A percentile compares a stretch with the other conserved stretches of the same genome.
Conservation (phyloP, 2,329 filamentous ascomycete species). For the Conoideocrella luteorostrata region DNA sequence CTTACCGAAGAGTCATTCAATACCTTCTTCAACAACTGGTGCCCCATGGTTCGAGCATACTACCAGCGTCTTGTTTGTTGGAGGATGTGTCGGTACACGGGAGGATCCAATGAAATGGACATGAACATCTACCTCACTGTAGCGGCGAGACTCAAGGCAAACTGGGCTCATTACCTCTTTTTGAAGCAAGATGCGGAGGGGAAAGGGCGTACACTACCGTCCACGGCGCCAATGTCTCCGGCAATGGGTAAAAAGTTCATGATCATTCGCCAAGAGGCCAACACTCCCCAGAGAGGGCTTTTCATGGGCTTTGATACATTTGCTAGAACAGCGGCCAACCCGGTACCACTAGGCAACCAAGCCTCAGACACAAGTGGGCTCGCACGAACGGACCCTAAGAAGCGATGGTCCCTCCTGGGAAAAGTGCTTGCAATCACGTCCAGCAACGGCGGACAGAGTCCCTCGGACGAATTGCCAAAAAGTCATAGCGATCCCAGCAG, state of each 20-base stretch:
- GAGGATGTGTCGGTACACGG: conserved; percentile 74
- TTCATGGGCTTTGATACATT: conserved; percentile 45
- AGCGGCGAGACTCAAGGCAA: conserved; percentile 59
- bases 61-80: conserved; percentile 88
- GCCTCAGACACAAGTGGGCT: conserved; percentile 18
- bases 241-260: conserved; percentile 80
- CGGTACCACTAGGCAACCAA: conserved; percentile 17
- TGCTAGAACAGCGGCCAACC: conserved; percentile 19
- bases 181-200: conserved; percentile 61
- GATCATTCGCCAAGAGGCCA: conserved; percentile 75
- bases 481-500: conserved; percentile 1
- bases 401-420: conserved; percentile 56
- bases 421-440: conserved; percentile 48
- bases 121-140: conserved; percentile 64
- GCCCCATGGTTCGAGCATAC: conserved; percentile 89
- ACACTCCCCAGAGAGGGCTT: conserved; percentile 39
- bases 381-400: conserved; percentile 42
- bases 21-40: conserved; percentile 87
- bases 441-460: conserved; percentile 12
- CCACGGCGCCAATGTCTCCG: conserved; percentile 75
- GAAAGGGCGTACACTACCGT: conserved; percentile 51
- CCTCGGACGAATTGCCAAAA: conserved; percentile 1
- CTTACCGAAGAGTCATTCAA: conserved; percentile 70
- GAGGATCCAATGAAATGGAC: conserved; percentile 58
- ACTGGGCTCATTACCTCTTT: conserved; percentile 76